Evolutionary conservation across 2,329 filamentous ascomycete species (phyloP).

Genomic region (Gaeumannomyces sp.): DNA sequence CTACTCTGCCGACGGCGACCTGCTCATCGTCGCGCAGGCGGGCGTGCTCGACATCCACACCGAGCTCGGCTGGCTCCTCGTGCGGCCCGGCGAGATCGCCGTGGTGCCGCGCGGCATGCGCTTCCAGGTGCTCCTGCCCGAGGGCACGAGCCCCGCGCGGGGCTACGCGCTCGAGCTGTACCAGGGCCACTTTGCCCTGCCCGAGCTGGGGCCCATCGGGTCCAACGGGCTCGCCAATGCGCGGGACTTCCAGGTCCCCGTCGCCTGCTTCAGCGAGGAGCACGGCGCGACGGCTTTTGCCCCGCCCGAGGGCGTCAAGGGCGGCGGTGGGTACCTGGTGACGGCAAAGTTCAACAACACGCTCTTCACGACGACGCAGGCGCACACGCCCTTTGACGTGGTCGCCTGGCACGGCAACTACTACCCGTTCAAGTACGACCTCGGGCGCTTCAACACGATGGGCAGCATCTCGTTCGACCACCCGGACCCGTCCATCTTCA

Average conservation of each 20-base stretch:
- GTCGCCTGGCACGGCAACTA: conserved; percentile 66
- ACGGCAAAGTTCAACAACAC: conserved; percentile 52
- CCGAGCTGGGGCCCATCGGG: conserved; percentile 53
- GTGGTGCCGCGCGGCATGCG: conserved; percentile 57
- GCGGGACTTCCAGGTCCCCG: conserved; percentile 55
- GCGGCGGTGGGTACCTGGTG: conserved; percentile 32
- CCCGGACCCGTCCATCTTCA: conserved; percentile 60
- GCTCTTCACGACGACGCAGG: conserved; percentile 51
- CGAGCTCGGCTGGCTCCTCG: conserved; percentile 54
- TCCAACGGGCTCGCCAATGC: conserved; percentile 52
- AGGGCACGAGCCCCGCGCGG: conserved; percentile 32
- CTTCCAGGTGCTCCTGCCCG: conserved; percentile 52
- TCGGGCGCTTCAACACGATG: conserved; percentile 57
- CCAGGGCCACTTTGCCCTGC: conserved; percentile 50
- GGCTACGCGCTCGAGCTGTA: conserved; percentile 59
- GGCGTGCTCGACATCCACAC: conserved; percentile 60
- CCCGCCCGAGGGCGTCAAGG: background rate
- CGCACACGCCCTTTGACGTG: conserved; percentile 59
- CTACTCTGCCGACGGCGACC: conserved; percentile 64
- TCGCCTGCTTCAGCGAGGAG: conserved; percentile 50
- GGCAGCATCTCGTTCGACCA: conserved; percentile 59
- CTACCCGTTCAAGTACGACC: conserved; percentile 62
- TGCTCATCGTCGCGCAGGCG: conserved; percentile 60
- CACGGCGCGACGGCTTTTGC: conserved; percentile 16
- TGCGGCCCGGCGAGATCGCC: conserved; percentile 58